Evolutionary conservation across 78 protist genomes (phyloP), one percentile per base, ranked within the genome.

Genomic region (Isochrysis galbana): DNA sequence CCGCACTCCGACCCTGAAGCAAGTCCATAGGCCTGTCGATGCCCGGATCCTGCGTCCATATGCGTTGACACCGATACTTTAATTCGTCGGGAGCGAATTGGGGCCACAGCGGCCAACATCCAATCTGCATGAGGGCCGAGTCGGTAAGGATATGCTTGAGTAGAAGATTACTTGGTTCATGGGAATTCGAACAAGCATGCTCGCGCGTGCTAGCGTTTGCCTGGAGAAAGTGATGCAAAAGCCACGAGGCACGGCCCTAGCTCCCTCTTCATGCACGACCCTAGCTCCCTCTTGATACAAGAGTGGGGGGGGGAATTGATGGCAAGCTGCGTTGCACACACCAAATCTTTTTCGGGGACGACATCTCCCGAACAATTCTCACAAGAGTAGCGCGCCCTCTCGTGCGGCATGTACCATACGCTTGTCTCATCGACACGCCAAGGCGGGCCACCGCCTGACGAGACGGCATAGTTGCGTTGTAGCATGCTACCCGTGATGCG

Each of bases 31-130:
- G 41, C 36, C 45, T 41, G 39, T 77, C 14, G 32, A 2, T 17
- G 47, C 84, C 84, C 10, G 84, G 84, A 29, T 77, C 84, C n/a
- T 4, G n/a, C 47, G 47, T 77, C 84, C 84, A 77, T 5, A 23
- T 25, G 47, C 84, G 84, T 46, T 22, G 2, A 29, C 84, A 77
- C 26, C 84, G 84, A 17, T 39, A 39, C 34, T 11, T 17, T 3
- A 77, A 46, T 46, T 77, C 84, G 48, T 77, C 84, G 32, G 84
- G 84, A 10, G 34, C 84, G 22, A 77, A 77, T 46, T 77, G 84
- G 34, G 84, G 32, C 84, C 84, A 77, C 47, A 77, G 84, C 84
- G 84, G 84, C 84, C 84, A 77, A 46, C 84, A 77, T 41, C 84
- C 84, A 32, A 77, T n/a, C n/a, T n/a, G n/a, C n/a, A n/a, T 46